A percentile compares a stretch with the other conserved stretches of the same genome.
Evolutionary conservation across 257 asterid genomes (phyloP).

Genomic region (Mitragyna speciosa): DNA sequence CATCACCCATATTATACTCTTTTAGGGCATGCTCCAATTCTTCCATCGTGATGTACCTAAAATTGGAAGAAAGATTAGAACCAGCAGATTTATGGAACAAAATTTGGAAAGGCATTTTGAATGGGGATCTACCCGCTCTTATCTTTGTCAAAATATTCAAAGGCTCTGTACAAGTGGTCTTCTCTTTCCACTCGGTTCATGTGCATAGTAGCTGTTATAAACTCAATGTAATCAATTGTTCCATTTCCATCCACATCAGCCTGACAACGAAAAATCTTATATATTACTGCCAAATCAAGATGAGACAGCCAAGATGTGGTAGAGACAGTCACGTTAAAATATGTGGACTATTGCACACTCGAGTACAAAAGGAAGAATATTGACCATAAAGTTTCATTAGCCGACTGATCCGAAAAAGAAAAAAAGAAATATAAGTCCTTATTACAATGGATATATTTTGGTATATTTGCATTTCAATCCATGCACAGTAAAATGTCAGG

Average conservation of each 20-base stretch:
- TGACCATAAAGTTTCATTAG: neutral
- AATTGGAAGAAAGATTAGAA: slow-evolving; percentile 24
- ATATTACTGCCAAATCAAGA: neutral
- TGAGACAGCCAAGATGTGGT: neutral
- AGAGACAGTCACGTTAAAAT: neutral
- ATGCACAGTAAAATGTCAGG: neutral
- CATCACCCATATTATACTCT: slow-evolving; percentile 80
- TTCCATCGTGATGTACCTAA: slow-evolving; percentile 77
- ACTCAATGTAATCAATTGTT: slow-evolving; percentile 79
- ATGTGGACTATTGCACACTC: neutral
- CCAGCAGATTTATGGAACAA: slow-evolving; percentile 13
- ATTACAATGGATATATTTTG: neutral
- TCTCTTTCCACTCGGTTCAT: slow-evolving; percentile 89
- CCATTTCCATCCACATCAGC: slow-evolving; percentile 95
- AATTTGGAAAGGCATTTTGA: slow-evolving; percentile 7
- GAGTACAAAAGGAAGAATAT: neutral
- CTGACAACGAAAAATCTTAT: slow-evolving; percentile 28
- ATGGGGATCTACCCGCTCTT: slow-evolving; percentile 70
- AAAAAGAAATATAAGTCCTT: neutral
- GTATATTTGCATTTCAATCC: neutral
- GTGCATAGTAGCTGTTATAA: slow-evolving; percentile 93
- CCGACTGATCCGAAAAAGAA: neutral
- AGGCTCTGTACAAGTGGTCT: slow-evolving; percentile 82
- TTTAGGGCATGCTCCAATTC: slow-evolving; percentile 80
- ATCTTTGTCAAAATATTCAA: slow-evolving; percentile 89